Evolutionary conservation across 139 green algal genomes (phyloP), one percentile per base, ranked within the genome.

Genomic region (Chlamydomonas schloesseri): DNA sequence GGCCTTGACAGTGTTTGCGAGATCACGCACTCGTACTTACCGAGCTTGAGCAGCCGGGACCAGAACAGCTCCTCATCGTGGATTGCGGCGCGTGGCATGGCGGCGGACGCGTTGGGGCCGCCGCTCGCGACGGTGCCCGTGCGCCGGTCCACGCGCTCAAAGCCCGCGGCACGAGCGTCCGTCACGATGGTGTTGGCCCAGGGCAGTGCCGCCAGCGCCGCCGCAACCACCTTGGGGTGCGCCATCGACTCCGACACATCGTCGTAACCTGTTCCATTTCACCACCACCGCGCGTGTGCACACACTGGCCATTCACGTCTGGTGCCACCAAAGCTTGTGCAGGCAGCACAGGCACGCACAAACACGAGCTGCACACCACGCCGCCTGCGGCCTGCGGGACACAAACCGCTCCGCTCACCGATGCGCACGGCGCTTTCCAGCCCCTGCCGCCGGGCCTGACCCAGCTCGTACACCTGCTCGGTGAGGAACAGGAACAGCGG

Each of bases 241-340:
- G 76, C 87, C 76, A 97, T 93, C 80, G 77, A 91, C 87, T 98
- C 95, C 77, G 97, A 96, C 28, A 94, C 86, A 75, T 98, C 95
- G 75, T 96, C 93, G 42, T 50, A 50, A 8, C 42, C 42, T 50
- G 42, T n/a, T n/a, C n/a, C n/a, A n/a, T n/a, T n/a, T n/a, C n/a
- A n/a, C n/a, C n/a, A n/a, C n/a, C n/a, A n/a, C n/a, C n/a, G n/a
- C n/a, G n/a, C n/a, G n/a, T n/a, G n/a, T n/a, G n/a, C n/a, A n/a
- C n/a, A n/a, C n/a, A n/a, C n/a, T n/a, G n/a, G n/a, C n/a, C n/a
- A n/a, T n/a, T n/a, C n/a, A n/a, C n/a, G n/a, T n/a, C n/a, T n/a
- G n/a, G n/a, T n/a, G n/a, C n/a, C n/a, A n/a, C n/a, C n/a, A n/a
- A n/a, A n/a, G n/a, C n/a, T n/a, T n/a, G n/a, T n/a, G n/a, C n/a